These are phyloP conservation scores for Aspergillus sp. DNA, from an alignment of 2,329 filamentous ascomycete genomes.

Conservation along the genomic window DNA sequence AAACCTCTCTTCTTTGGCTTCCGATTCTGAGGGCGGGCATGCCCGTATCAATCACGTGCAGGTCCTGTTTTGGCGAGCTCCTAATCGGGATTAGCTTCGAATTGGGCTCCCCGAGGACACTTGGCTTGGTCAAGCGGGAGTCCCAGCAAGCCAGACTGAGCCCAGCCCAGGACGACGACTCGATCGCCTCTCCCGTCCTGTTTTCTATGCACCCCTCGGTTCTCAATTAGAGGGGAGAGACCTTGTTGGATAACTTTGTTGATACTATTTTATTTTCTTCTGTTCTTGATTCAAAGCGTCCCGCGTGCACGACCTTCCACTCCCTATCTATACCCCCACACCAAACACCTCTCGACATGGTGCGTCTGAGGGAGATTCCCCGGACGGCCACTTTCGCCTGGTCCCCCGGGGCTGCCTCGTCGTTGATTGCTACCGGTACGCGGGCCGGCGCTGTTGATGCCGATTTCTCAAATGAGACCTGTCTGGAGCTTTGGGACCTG, in stretches of 20 bases:
- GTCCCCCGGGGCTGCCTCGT: slow-evolving; percentile 77
- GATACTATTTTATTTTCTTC: slow-evolving; percentile 6
- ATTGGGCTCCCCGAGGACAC: slow-evolving; percentile 35
- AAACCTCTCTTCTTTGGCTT: background rate
- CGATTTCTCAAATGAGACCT: slow-evolving; percentile 96
- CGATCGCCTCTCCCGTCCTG: slow-evolving; percentile 24
- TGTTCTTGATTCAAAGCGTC: slow-evolving; percentile 10
- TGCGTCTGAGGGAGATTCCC: slow-evolving; percentile 92
- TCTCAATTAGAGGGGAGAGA: slow-evolving; percentile 29
- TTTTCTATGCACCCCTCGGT: slow-evolving; percentile 27
- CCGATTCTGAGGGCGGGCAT: slow-evolving; percentile 13
- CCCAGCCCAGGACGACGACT: slow-evolving; percentile 14
- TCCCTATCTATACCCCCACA: slow-evolving; percentile 17
- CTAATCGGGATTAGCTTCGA: slow-evolving; percentile 29
- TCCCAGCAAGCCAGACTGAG: background rate
- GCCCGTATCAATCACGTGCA: slow-evolving; percentile 36
- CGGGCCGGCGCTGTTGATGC: slow-evolving; percentile 92
- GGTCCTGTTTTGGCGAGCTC: slow-evolving; percentile 34
- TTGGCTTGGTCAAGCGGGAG: slow-evolving; percentile 39
- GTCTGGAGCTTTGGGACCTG: slow-evolving; percentile 94
- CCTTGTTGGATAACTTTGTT: slow-evolving; percentile 10
- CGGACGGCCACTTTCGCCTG: slow-evolving; percentile 97
- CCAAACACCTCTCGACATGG: slow-evolving; percentile 61
- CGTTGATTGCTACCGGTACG: slow-evolving; percentile 88
- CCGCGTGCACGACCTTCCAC: slow-evolving; percentile 18